phyloP scores from a whole-genome alignment of 225 moss, liverwort and hornwort genomes.

The Ulota crispa region DNA sequence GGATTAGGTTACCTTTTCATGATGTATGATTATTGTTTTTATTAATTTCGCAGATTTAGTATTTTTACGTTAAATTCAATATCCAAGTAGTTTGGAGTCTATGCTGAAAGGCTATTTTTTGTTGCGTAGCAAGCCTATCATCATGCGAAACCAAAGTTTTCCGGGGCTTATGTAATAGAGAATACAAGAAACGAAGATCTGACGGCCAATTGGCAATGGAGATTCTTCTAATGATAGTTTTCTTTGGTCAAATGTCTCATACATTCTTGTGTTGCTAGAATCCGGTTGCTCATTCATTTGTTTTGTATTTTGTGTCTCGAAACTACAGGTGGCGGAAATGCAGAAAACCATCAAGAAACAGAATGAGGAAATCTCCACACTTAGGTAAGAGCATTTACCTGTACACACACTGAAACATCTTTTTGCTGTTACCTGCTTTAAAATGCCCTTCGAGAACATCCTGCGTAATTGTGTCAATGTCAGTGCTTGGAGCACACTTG shows the following conservation, averaged over 20 bases:
- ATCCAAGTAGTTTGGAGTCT: background rate
- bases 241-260: background rate
- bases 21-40: background rate
- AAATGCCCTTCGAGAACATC: background rate
- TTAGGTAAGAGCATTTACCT: slow-evolving; percentile 7
- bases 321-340: slow-evolving; percentile 20
- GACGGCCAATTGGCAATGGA: too few relatives aligned
- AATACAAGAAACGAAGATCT: background rate
- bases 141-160: background rate
- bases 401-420: background rate
- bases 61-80: background rate
- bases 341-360: slow-evolving; percentile 34
- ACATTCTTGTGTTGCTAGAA: background rate
- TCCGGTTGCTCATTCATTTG: background rate
- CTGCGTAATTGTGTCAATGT: background rate
- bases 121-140: background rate
- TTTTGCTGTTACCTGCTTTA: background rate
- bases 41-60: too few relatives aligned
- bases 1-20: background rate
- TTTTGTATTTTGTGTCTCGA: background rate
- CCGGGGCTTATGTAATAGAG: background rate
- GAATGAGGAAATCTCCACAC: slow-evolving; percentile 35
- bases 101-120: background rate
- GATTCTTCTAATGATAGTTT: background rate
- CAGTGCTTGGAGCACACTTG: background rate